Evolutionary conservation across 1,284 basidiomycete species (phyloP).

Genomic region (Boletus holoroseus): DNA sequence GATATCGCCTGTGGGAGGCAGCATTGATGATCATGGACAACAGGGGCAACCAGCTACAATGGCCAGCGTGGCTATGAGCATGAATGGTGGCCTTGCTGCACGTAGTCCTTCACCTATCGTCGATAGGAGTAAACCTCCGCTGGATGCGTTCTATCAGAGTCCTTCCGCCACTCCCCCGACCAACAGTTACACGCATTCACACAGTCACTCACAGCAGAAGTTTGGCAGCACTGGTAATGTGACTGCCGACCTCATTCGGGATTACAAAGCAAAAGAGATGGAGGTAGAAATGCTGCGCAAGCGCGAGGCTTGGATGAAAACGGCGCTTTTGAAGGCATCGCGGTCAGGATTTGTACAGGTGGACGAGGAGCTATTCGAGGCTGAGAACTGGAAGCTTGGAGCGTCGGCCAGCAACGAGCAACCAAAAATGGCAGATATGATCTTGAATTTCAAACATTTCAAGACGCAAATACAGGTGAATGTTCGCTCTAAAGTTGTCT

Average conservation of each 20-base stretch:
- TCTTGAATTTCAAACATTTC: slow-evolving; percentile 85
- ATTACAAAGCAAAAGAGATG: slow-evolving; percentile 74
- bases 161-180: slow-evolving; percentile 48
- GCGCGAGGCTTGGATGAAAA: slow-evolving; percentile 83
- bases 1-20: slow-evolving; percentile 49
- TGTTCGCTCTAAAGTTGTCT: slow-evolving; percentile 13
- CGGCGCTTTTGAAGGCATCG: slow-evolving; percentile 72
- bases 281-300: slow-evolving; percentile 77
- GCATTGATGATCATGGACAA: slow-evolving; percentile 34
- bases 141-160: slow-evolving; percentile 56
- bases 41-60: slow-evolving; percentile 44
- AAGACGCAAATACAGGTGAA: slow-evolving; percentile 83
- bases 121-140: slow-evolving; percentile 48
- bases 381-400: slow-evolving; percentile 39
- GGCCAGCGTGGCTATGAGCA: slow-evolving; percentile 47
- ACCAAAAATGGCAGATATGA: slow-evolving; percentile 61
- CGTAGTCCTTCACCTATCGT: slow-evolving; percentile 59
- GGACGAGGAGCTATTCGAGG: slow-evolving; percentile 39
- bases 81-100: slow-evolving; percentile 44
- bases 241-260: slow-evolving; percentile 68
- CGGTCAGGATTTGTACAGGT: slow-evolving; percentile 78
- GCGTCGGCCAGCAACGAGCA: slow-evolving; percentile 34
- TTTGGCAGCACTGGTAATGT: slow-evolving; percentile 62
- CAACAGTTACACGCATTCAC: slow-evolving; percentile 27
- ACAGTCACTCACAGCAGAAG: slow-evolving; percentile 34